Base-by-base conservation (phyloP, 139 green algal species). In the Gonium pectorale region DNA sequence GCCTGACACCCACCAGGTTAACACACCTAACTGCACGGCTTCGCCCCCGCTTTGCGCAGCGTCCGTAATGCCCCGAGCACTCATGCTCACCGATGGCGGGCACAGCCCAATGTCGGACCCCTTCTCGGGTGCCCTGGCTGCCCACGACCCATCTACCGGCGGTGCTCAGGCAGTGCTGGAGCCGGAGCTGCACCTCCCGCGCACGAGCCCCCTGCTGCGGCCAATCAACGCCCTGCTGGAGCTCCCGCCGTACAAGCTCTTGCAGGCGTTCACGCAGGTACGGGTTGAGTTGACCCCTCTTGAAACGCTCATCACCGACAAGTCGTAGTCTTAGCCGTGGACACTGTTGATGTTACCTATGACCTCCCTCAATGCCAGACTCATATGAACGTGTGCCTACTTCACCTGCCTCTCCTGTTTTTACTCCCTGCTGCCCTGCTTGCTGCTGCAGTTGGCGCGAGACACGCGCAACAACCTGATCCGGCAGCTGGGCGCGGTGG, bases 101-200 rank as follows among this genome's bases (percentile, higher is more conserved):
- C 7, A 67, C 26, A 44, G 37, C 41, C 15, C 41, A 3, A 54
- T 31, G 26, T 0, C 54, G 11, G 54, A 56, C 37, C 0, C 52
- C 1, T 69, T 70, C 27, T 26, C 54, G 26, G 35, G 52, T 33
- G 71, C 71, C 4, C 51, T 80, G 27, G 27, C 19, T 35, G 52
- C 35, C 21, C 49, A 35, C 21, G 15, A 33, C 15, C 15, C 21
- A 46, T 79, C 46, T 29, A 31, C 70, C 21, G 49, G 70, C 35
- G 70, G 8, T 24, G 4, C 70, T n/a, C 46, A 66, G 1, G 5
- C 46, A 15, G 40, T 62, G 29, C 40, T 83, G 77, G 60, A 83
- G 77, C 21, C 49, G 62, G 33, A 66, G 31, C 77, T 83, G 41
- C 77, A 73, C 62, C 77, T 83, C 22, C 43, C 60, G 19, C 43